Conservation (phyloP, 768 basidiomycete genomes). For the Scleroderma bovista region DNA sequence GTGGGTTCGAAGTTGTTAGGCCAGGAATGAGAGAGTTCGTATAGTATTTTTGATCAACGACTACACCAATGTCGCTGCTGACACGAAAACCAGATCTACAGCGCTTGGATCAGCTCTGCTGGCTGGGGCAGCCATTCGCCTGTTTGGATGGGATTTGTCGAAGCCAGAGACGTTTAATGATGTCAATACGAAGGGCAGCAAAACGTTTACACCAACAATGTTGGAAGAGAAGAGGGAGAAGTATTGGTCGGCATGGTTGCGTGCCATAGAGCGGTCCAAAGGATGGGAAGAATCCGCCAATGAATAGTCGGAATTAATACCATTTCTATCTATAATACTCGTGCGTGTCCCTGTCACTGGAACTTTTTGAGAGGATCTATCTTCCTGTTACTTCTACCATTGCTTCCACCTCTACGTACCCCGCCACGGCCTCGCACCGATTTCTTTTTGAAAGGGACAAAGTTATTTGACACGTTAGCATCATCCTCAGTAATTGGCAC, state of each 20-base stretch:
- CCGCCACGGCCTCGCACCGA: constrained; percentile 45
- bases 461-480: constrained; percentile 35
- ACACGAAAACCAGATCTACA: constrained; percentile 60
- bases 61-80: neutral
- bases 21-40: constrained; percentile 96
- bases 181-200: constrained; percentile 83
- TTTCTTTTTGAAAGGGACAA: constrained; percentile 70
- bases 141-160: constrained; percentile 90
- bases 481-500: constrained; percentile 35
- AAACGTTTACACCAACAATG: constrained; percentile 57
- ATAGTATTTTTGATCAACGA: neutral
- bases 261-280: constrained; percentile 78
- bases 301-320: constrained; percentile 2
- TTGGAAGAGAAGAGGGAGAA: constrained; percentile 49
- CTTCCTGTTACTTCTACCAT: constrained; percentile 58
- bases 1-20: constrained; percentile 86
- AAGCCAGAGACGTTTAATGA: constrained; percentile 77
- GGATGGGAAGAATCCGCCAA: constrained; percentile 68
- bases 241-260: constrained; percentile 80
- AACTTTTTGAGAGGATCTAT: constrained; percentile 82
- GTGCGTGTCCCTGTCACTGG: constrained; percentile 20
- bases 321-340: neutral
- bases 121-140: constrained; percentile 79
- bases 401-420: constrained; percentile 36
- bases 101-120: constrained; percentile 93